Conservation (phyloP, 257 asterid genomes). For the Ophiorrhiza pumila region DNA sequence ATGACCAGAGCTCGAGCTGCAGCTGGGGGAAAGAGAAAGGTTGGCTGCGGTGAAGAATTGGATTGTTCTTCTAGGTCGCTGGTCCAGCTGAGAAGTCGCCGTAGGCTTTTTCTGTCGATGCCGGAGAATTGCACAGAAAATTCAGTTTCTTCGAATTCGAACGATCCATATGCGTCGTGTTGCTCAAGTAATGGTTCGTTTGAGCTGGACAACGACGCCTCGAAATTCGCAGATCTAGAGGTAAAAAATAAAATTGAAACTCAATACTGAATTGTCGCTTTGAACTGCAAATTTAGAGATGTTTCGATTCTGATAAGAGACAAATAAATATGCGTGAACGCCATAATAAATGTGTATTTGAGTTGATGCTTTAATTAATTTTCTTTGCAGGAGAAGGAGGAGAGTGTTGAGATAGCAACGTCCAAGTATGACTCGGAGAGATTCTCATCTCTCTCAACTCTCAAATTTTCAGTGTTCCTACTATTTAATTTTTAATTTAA, state of each 20-base stretch:
- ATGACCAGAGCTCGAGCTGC: conserved; percentile 17
- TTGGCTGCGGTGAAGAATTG: conserved; percentile 22
- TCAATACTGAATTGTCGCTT: background rate
- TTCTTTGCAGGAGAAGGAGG: conserved; percentile 34
- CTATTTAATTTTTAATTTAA: conserved; percentile 13
- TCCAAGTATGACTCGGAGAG: conserved; percentile 32
- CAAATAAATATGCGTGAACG: background rate
- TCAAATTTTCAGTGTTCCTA: background rate
- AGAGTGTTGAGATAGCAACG: conserved; percentile 27
- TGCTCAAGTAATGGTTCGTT: conserved; percentile 43
- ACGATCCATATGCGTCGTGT: conserved; percentile 36
- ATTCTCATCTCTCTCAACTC: too few species aligned
- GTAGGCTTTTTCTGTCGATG: conserved; percentile 16
- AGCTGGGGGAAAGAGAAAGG: conserved; percentile 44
- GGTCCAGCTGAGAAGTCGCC: conserved; percentile 37
- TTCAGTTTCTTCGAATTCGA: conserved; percentile 20
- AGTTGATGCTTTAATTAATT: conserved; percentile 12
- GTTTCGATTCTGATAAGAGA: background rate
- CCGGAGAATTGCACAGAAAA: conserved; percentile 23
- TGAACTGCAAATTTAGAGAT: background rate
- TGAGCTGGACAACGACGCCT: conserved; percentile 28
- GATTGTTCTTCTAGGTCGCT: conserved; percentile 24
- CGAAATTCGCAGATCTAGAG: conserved; percentile 54
- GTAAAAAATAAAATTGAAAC: conserved; percentile 20
- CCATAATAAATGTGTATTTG: background rate